Percentiles rank a stretch among this genome's conserved stretches.
Conservation (phyloP, 208 protist genomes). For the Acanthamoeba healyi region DNA sequence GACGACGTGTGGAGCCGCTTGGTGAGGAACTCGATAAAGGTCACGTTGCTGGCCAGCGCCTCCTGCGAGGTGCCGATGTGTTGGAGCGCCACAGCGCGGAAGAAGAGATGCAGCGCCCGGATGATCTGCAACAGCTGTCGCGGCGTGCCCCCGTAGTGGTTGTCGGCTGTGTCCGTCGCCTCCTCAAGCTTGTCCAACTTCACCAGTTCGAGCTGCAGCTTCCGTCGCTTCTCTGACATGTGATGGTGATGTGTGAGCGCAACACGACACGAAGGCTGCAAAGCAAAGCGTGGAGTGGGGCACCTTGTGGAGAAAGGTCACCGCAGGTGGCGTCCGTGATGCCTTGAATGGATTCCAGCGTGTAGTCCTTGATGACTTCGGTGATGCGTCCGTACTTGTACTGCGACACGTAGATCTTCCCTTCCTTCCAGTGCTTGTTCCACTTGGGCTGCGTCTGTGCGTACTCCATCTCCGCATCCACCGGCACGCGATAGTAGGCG, state of each 20-base stretch:
- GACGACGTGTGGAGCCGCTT: slow-evolving; percentile 8
- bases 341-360: not conserved
- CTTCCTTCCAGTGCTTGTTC: slow-evolving; percentile 63
- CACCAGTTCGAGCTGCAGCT: not conserved
- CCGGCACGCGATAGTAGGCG: not conserved
- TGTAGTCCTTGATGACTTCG: slow-evolving; percentile 47
- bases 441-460: slow-evolving; percentile 16
- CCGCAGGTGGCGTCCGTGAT: not conserved
- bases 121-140: slow-evolving; percentile 57
- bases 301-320: not conserved
- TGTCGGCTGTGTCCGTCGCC: not conserved
- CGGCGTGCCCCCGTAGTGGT: not conserved
- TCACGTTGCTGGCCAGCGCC: not conserved
- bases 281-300: not conserved
- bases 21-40: slow-evolving; percentile 9
- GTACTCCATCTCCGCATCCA: not conserved
- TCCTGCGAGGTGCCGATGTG: slow-evolving; percentile 11
- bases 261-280: not conserved
- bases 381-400: slow-evolving; percentile 48
- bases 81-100: not conserved
- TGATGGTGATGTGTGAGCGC: not conserved
- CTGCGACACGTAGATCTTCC: slow-evolving; percentile 1
- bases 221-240: not conserved
- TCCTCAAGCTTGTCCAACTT: slow-evolving; percentile 27
- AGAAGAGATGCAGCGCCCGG: not conserved